Conservation (phyloP, 495 filamentous ascomycete genomes). For the Paragyromitra xinjiangensis region DNA sequence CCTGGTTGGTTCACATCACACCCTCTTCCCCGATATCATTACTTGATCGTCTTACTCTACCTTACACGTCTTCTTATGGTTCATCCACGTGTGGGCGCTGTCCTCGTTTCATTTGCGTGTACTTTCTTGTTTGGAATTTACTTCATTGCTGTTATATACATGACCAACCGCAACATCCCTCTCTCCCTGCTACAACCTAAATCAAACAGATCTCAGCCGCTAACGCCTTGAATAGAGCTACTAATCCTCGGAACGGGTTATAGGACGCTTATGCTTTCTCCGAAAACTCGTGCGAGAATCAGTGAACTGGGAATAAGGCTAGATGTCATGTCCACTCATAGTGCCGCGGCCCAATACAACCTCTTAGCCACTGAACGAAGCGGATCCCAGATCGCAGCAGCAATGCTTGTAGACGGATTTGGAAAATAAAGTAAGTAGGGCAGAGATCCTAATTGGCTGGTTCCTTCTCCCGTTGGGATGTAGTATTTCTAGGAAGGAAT, state of each 20-base stretch:
- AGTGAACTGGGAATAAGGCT: slow-evolving; percentile 82
- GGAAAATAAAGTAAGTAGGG: slow-evolving; percentile 36
- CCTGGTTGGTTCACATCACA: slow-evolving; percentile 71
- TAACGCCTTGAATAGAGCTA: slow-evolving; percentile 69
- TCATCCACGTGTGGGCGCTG: slow-evolving; percentile 22
- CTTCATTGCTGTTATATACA: slow-evolving; percentile 21
- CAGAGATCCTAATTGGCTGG: slow-evolving; percentile 13
- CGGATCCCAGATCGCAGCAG: slow-evolving; percentile 81
- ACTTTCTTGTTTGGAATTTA: slow-evolving; percentile 42
- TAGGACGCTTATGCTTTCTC: slow-evolving; percentile 76
- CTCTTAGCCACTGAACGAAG: slow-evolving; percentile 84
- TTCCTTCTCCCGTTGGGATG: not conserved
- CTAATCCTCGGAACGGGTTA: slow-evolving; percentile 87
- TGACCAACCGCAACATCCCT: slow-evolving; percentile 23
- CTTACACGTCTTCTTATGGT: slow-evolving; percentile 17
- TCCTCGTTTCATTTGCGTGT: slow-evolving; percentile 19
- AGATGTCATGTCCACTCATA: slow-evolving; percentile 90
- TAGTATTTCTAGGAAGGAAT: not conserved
- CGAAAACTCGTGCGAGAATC: slow-evolving; percentile 74
- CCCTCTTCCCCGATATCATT: slow-evolving; percentile 30
- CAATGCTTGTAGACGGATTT: slow-evolving; percentile 67
- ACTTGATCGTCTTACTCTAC: slow-evolving; percentile 32
- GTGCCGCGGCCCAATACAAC: slow-evolving; percentile 92
- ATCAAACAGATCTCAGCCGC: not conserved
- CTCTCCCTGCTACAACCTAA: not conserved